Conservation (phyloP, 306 rosid genomes). For the Luffa acutangula region DNA sequence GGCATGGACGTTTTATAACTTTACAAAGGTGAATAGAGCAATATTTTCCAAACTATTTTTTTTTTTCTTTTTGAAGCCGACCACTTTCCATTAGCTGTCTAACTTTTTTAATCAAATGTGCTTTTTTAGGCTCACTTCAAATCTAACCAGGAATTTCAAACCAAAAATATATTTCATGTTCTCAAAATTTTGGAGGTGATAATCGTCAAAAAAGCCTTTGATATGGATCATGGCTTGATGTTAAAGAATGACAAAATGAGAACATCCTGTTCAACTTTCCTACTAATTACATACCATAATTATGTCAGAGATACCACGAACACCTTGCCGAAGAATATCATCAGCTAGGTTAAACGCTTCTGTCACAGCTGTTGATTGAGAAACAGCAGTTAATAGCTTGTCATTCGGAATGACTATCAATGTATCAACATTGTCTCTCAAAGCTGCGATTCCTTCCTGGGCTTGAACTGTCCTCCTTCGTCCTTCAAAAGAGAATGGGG, state of each 20-base stretch:
- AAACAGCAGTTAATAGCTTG: slow-evolving; percentile 90
- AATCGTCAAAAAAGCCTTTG: neutral
- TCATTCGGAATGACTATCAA: slow-evolving; percentile 98
- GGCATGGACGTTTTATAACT: neutral
- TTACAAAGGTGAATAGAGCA: neutral
- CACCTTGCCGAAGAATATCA: slow-evolving; percentile 98
- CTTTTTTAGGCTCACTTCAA: neutral
- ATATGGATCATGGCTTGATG: neutral
- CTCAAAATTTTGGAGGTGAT: neutral
- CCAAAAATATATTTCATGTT: neutral
- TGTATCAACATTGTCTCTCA: slow-evolving; percentile 92
- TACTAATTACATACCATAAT: slow-evolving; percentile 58
- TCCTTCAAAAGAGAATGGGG: slow-evolving; percentile 98
- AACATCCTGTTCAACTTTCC: neutral
- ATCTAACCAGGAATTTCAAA: neutral
- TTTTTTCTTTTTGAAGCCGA: neutral
- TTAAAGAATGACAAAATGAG: neutral
- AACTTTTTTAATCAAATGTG: neutral
- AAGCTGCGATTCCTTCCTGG: slow-evolving; percentile 98
- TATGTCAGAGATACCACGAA: slow-evolving; percentile 97
- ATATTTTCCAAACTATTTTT: neutral
- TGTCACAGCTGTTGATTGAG: slow-evolving; percentile 93
- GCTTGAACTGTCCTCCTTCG: slow-evolving; percentile 98
- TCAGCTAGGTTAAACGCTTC: slow-evolving; percentile 98
- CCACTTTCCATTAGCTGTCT: neutral